Evolutionary conservation across 768 basidiomycete species (phyloP).

Genomic region (Serpula lacrymans): DNA sequence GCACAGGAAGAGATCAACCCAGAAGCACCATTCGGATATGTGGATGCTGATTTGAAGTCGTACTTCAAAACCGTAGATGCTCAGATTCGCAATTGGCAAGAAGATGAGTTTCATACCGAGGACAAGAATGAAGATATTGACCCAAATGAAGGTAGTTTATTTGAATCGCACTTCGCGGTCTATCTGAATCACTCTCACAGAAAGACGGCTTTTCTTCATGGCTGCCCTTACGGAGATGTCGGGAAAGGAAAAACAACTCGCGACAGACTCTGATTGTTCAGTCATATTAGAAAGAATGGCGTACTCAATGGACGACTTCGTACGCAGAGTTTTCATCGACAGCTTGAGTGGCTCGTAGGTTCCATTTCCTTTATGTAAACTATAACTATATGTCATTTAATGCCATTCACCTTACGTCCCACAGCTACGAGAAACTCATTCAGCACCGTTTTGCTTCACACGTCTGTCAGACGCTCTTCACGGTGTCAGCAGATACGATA

Average conservation of each 20-base stretch:
- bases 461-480: constrained; percentile 88
- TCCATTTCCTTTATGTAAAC: constrained; percentile 5
- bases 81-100: constrained; percentile 87
- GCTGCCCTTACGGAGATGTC: constrained; percentile 84
- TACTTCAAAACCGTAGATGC: constrained; percentile 89
- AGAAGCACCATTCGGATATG: constrained; percentile 86
- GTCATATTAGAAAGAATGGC: constrained; percentile 85
- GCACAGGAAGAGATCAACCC: constrained; percentile 38
- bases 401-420: constrained; percentile 1
- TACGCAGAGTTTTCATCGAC: constrained; percentile 87
- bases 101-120: constrained; percentile 40
- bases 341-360: constrained; percentile 86
- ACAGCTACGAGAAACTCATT: constrained; percentile 59
- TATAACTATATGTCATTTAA: constrained; percentile 4
- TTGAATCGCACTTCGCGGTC: neutral
- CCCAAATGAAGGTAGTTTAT: constrained; percentile 64
- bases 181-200: constrained; percentile 32
- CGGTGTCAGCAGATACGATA: constrained; percentile 59
- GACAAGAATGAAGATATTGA: constrained; percentile 48
- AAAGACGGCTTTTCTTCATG: constrained; percentile 71
- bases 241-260: constrained; percentile 83
- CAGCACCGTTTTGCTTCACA: constrained; percentile 92
- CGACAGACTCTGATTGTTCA: constrained; percentile 94
- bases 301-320: constrained; percentile 95
- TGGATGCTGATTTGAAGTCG: constrained; percentile 87